Evolutionary conservation across 2,329 filamentous ascomycete species (phyloP).

Genomic region (Zymoseptoria brevis): DNA sequence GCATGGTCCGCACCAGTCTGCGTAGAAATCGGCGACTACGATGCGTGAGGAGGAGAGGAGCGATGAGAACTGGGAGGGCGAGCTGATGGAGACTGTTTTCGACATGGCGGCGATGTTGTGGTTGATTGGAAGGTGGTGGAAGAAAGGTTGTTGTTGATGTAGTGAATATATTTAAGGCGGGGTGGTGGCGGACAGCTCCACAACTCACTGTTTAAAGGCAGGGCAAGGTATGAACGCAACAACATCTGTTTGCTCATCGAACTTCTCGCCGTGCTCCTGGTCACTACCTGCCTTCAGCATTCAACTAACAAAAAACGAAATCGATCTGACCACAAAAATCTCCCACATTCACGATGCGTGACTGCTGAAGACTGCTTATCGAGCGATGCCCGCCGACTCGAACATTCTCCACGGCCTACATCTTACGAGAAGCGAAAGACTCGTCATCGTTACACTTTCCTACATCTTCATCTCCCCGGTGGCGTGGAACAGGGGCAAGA

Average conservation of each 20-base stretch:
- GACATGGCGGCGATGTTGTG: slow-evolving; percentile 31
- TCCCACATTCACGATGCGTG: neutral
- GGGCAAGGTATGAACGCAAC: neutral
- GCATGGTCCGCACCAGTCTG: slow-evolving; percentile 80
- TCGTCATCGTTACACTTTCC: slow-evolving; percentile 27
- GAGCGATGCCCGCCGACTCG: slow-evolving; percentile 7
- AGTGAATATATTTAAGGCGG: neutral
- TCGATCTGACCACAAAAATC: neutral
- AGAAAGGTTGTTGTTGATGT: slow-evolving; percentile 3
- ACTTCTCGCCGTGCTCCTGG: neutral
- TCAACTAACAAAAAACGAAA: neutral
- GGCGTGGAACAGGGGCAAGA: slow-evolving; percentile 21
- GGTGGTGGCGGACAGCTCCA: neutral
- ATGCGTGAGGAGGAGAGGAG: slow-evolving; percentile 66
- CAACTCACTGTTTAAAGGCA: neutral
- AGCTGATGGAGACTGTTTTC: slow-evolving; percentile 37
- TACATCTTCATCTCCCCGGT: slow-evolving; percentile 27
- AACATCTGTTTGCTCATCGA: neutral
- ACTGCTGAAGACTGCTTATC: neutral
- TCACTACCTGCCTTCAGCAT: neutral
- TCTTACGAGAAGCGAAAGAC: slow-evolving; percentile 28
- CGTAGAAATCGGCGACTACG: slow-evolving; percentile 85
- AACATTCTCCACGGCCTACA: slow-evolving; percentile 24
- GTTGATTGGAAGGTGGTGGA: neutral
- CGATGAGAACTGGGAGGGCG: slow-evolving; percentile 52